Base-by-base conservation (phyloP, 2,329 filamentous ascomycete species). In the Diaporthe batatas region DNA sequence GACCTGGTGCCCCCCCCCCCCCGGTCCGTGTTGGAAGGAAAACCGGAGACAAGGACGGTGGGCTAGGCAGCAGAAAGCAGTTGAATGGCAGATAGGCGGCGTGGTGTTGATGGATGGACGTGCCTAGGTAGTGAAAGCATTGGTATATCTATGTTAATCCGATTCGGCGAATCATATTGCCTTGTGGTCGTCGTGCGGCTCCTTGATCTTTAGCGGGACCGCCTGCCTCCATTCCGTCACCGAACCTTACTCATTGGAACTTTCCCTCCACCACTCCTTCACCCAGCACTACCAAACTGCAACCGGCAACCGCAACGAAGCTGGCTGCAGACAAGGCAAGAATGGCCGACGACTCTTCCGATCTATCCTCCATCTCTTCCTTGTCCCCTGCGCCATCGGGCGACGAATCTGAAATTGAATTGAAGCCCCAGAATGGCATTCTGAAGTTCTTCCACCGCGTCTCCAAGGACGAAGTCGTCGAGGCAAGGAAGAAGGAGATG, bases 401-500 rank as follows among this genome's bases (percentile, higher is more conserved):
- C 57, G 86, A 86, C 70, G 85, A 87, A 75, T 82, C 83, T 72
- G 87, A 89, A 74, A 81, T 86, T 76, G 81, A 86, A 82, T 80
- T 88, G 76, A 83, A 83, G 73, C 81, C 84, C 73, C 88, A 89
- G 76, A 83, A 85, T 77, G 89, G 90, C 74, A 92, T 92, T 76
- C 83, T 91, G 73, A 91, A 91, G 83, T 92, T 91, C 87, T 92
- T 92, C 83, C 85, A 89, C 76, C 91, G 90, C 80, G 79, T 87
- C 71, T 85, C 86, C 78, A 84, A 86, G 77, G 82, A 82, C 76
- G 58, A 74, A 25, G 79, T 81, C 42, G 78, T 79, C 57, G 76
- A 82, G 75, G 79, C 87, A 78, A 89, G 88, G 83, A 73, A 73
- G 68, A 70, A 62, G 47, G 87, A 90, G 78, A 84, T 86, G 70